Percentiles rank a stretch among this genome's conserved stretches.
phyloP scores from a whole-genome alignment of 495 filamentous ascomycete genomes.

The Penicillium argentinense region DNA sequence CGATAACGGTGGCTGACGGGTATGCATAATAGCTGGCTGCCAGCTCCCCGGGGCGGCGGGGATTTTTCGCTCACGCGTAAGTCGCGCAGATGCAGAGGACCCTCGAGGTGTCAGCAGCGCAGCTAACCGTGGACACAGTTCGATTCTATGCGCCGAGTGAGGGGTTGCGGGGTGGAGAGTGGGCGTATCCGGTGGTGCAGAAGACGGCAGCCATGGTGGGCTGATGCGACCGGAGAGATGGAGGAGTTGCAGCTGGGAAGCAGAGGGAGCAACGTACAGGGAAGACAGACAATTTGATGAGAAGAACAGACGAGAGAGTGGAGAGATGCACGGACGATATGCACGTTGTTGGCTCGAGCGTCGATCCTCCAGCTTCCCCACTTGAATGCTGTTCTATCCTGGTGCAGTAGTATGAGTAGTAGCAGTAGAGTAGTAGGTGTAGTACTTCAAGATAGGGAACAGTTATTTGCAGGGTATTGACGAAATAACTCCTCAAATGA shows the following conservation, averaged over 20 bases:
- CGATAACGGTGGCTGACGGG: too few species aligned
- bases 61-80: neutral
- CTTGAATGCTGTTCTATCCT: neutral
- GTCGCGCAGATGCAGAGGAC: too few species aligned
- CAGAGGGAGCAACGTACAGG: neutral
- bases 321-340: conserved; percentile 1
- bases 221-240: too few species aligned
- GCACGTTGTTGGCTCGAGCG: conserved; percentile 6
- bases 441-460: neutral
- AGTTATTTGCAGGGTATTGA: neutral
- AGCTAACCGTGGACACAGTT: neutral
- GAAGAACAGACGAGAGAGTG: neutral
- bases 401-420: neutral
- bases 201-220: neutral
- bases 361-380: conserved; percentile 7
- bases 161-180: conserved; percentile 9
- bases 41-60: too few species aligned
- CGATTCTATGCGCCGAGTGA: neutral
- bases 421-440: neutral
- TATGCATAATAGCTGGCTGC: too few species aligned
- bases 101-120: too few species aligned
- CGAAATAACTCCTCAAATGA: neutral
- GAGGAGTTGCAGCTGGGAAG: neutral
- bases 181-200: conserved; percentile 13
- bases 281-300: neutral